Evolutionary conservation across 805 yeast genomes (phyloP).

Genomic region (Jamesozyma rosinii): DNA sequence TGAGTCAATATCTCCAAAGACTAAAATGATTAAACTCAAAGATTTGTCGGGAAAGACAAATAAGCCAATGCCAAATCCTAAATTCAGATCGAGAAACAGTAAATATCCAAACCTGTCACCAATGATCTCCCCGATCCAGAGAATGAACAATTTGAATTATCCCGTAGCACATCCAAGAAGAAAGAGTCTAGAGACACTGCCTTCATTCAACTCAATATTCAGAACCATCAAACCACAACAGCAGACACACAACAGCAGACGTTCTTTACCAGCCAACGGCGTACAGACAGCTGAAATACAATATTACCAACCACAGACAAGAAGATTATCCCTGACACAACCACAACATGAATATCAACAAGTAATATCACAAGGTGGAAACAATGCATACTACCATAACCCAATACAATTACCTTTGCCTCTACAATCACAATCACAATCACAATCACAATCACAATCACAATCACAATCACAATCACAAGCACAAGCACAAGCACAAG

Average conservation of each 20-base stretch:
- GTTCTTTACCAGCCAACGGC: neutral
- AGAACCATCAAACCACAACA: neutral
- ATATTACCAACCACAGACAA: neutral
- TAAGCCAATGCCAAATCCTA: neutral
- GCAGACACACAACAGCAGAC: neutral
- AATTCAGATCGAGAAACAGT: neutral
- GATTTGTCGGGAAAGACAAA: neutral
- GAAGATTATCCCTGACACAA: neutral
- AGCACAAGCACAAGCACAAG: neutral
- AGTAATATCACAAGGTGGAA: neutral
- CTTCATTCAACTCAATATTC: slow-evolving; percentile 3
- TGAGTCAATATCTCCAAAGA: neutral
- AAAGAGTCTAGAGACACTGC: slow-evolving; percentile 2
- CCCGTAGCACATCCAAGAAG: neutral
- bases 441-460: neutral
- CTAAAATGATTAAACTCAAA: slow-evolving; percentile 1
- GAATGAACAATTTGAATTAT: neutral
- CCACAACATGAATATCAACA: neutral
- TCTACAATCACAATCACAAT: neutral
- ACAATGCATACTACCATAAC: neutral
- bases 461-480: neutral
- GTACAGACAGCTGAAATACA: neutral
- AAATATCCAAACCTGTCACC: neutral
- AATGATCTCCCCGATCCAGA: neutral
- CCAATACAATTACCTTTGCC: too few relatives aligned